Percentiles rank a stretch among this genome's conserved stretches.
Conservation (phyloP, 805 yeast species). For the Clavispora fructus region DNA sequence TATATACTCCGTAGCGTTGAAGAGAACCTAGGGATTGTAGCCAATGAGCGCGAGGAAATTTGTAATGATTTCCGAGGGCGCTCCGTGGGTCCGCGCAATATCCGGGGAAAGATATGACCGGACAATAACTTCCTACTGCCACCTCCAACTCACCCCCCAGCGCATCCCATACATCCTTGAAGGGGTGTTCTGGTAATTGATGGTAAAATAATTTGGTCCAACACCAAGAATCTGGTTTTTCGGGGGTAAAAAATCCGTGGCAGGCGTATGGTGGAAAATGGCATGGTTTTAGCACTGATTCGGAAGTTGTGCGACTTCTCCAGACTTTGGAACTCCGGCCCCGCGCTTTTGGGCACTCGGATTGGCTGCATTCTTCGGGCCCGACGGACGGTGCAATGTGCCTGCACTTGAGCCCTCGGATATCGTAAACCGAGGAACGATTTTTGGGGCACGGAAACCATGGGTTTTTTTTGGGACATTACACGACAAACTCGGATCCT, state of each 20-base stretch:
- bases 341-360: slow-evolving; percentile 9
- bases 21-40: slow-evolving; percentile 10
- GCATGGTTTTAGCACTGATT: not conserved
- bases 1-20: slow-evolving; percentile 12
- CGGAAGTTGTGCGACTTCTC: slow-evolving; percentile 10
- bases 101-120: not conserved
- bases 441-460: not conserved
- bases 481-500: too few species aligned
- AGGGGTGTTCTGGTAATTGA: too few species aligned
- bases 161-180: too few species aligned
- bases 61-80: slow-evolving; percentile 17
- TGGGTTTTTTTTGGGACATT: too few species aligned
- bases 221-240: not conserved
- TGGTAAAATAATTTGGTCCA: not conserved
- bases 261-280: not conserved
- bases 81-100: not conserved
- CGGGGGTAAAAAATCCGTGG: too few species aligned
- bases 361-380: slow-evolving; percentile 20
- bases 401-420: not conserved
- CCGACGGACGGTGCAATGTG: slow-evolving; percentile 14
- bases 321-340: slow-evolving; percentile 21
- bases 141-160: too few species aligned
- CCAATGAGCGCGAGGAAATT: slow-evolving; percentile 21
- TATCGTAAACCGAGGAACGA: not conserved
- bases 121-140: too few species aligned